Evolutionary conservation across 2,329 filamentous ascomycete genomes (phyloP).

Genomic region (Fusarium irregulare): DNA sequence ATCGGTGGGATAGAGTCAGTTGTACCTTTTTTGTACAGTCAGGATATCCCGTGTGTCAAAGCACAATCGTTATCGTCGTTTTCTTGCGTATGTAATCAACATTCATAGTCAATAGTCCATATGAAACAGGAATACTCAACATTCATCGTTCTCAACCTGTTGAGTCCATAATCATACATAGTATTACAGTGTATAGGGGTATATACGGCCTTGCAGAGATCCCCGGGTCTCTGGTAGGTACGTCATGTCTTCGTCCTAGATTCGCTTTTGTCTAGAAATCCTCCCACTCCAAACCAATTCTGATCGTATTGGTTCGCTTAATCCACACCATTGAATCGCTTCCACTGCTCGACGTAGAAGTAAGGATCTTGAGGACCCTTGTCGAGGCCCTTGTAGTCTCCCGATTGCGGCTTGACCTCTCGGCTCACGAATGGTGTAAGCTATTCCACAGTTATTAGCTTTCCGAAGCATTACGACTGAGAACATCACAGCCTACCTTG

Average conservation of each 20-base stretch:
- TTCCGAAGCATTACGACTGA: not conserved
- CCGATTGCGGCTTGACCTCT: constrained; percentile 64
- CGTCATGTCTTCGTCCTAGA: constrained; percentile 8
- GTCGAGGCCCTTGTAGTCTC: constrained; percentile 64
- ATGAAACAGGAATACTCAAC: constrained; percentile 20
- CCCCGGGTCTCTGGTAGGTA: constrained; percentile 24
- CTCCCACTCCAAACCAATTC: not conserved
- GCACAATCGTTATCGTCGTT: constrained; percentile 27
- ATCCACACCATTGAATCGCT: constrained; percentile 72
- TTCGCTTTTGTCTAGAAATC: constrained; percentile 3
- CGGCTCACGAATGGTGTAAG: constrained; percentile 82
- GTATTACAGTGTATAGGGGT: constrained; percentile 47
- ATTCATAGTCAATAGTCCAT: constrained; percentile 12
- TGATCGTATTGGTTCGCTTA: constrained; percentile 48
- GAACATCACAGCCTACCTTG: constrained; percentile 66
- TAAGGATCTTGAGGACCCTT: constrained; percentile 70
- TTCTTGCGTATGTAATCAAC: constrained; percentile 19
- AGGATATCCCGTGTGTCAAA: constrained; percentile 29
- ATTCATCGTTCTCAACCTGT: constrained; percentile 15
- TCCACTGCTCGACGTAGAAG: constrained; percentile 74
- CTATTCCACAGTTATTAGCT: constrained; percentile 56
- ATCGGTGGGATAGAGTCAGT: constrained; percentile 23
- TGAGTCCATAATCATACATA: constrained; percentile 47
- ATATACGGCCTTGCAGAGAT: constrained; percentile 46
- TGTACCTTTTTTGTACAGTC: constrained; percentile 25